phyloP scores from a whole-genome alignment of 306 rosid genomes.

The Acacia crassicarpa region DNA sequence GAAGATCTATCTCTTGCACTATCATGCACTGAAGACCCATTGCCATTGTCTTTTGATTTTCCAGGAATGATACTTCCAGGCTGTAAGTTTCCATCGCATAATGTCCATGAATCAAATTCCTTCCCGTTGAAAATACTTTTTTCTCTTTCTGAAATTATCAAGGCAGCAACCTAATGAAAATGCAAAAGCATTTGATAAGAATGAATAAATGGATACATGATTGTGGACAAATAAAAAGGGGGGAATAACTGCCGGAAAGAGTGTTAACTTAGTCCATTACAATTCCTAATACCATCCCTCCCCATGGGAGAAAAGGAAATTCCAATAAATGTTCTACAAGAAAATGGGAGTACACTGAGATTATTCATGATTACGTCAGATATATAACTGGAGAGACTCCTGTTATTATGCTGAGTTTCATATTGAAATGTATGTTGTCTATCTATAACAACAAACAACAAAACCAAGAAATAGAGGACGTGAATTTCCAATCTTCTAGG shows the following conservation, averaged over 20 bases:
- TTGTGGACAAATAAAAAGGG: not conserved
- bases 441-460: conserved; percentile 9
- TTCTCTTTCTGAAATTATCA: conserved; percentile 7
- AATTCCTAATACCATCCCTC: conserved; percentile 11
- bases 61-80: not conserved
- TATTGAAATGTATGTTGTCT: not conserved
- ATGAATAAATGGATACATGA: conserved; percentile 1
- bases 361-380: conserved; percentile 19
- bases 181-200: conserved; percentile 8
- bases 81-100: conserved; percentile 12
- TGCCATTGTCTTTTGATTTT: conserved; percentile 21
- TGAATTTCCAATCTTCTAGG: not conserved
- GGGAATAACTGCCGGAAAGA: not conserved
- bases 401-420: not conserved
- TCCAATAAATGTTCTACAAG: not conserved
- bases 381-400: not conserved
- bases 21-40: conserved; percentile 10
- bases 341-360: not conserved
- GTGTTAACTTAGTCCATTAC: not conserved
- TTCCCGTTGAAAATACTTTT: conserved; percentile 7
- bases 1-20: conserved; percentile 18
- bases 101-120: conserved; percentile 4
- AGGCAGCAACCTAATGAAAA: conserved; percentile 23
- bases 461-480: not conserved
- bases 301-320: not conserved